These are phyloP conservation scores for Solanum chiquidenum DNA, from an alignment of 257 asterid genomes.

Conservation along the genomic window DNA sequence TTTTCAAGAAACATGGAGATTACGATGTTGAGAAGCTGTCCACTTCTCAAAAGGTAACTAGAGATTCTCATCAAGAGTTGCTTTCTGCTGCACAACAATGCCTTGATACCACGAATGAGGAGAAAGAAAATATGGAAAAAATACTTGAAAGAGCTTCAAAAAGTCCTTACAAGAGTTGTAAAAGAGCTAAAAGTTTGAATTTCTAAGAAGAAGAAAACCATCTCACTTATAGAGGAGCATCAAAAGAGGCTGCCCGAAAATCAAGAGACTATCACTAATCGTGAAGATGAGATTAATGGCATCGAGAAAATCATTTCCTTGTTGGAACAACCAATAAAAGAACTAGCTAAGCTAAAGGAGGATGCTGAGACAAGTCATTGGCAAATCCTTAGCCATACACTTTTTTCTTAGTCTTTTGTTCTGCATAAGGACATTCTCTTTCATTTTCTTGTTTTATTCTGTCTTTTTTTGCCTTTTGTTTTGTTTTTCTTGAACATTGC, in stretches of 20 bases:
- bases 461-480: too few species aligned
- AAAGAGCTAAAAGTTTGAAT: too few species aligned
- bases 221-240: neutral
- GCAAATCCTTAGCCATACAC: neutral
- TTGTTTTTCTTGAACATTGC: too few species aligned
- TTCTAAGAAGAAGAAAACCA: neutral
- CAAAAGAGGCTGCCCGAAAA: too few species aligned
- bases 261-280: too few species aligned
- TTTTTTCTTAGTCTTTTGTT: too few species aligned
- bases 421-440: neutral
- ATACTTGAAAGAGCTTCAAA: too few species aligned
- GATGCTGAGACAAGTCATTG: neutral
- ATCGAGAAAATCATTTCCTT: neutral
- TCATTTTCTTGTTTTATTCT: too few species aligned
- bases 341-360: neutral
- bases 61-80: neutral
- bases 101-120: neutral
- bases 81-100: neutral
- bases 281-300: too few species aligned
- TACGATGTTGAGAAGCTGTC: neutral
- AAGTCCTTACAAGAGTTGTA: neutral
- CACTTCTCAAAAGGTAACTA: neutral
- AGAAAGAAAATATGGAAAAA: neutral
- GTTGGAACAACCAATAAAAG: too few species aligned
- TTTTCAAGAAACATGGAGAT: neutral